A percentile compares a stretch with the other conserved stretches of the same genome.
These are phyloP conservation scores for Aspergillus sp. DNA, from an alignment of 2,329 filamentous ascomycete species.

Conservation along the genomic window DNA sequence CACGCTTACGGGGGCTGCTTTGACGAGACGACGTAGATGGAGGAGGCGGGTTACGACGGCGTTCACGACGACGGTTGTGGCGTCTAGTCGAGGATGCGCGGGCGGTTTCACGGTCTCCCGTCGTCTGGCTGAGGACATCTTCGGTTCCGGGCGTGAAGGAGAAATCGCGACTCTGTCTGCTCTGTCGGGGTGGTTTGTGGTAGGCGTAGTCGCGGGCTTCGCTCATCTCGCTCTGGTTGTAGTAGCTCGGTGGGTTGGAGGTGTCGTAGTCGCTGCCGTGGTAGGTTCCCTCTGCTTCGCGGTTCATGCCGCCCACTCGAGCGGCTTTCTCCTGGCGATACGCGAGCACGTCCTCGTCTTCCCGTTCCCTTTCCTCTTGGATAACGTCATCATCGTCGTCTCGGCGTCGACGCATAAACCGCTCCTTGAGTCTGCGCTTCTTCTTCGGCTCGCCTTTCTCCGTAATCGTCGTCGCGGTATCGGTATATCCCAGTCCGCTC, in stretches of 20 bases:
- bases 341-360: slow-evolving; percentile 65
- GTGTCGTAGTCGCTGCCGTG: slow-evolving; percentile 69
- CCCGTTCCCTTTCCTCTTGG: slow-evolving; percentile 29
- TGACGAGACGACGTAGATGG: slow-evolving; percentile 25
- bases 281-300: slow-evolving; percentile 74
- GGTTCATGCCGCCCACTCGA: slow-evolving; percentile 84
- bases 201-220: slow-evolving; percentile 42
- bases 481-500: slow-evolving; percentile 29
- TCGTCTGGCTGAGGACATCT: slow-evolving; percentile 31
- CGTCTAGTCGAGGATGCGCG: slow-evolving; percentile 25
- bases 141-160: slow-evolving; percentile 49
- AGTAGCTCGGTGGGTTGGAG: slow-evolving; percentile 56
- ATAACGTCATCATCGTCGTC: slow-evolving; percentile 55
- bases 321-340: slow-evolving; percentile 87
- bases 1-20: slow-evolving; percentile 33
- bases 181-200: slow-evolving; percentile 17
- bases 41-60: slow-evolving; percentile 17
- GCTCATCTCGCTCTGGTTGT: slow-evolving; percentile 43
- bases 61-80: slow-evolving; percentile 27
- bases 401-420: slow-evolving; percentile 32
- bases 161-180: slow-evolving; percentile 34
- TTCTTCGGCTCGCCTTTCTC: slow-evolving; percentile 23
- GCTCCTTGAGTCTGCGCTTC: slow-evolving; percentile 32
- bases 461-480: slow-evolving; percentile 39
- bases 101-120: slow-evolving; percentile 24